These are phyloP conservation scores for Antrodiella citrinella DNA, from an alignment of 768 basidiomycete genomes.

Conservation along the genomic window DNA sequence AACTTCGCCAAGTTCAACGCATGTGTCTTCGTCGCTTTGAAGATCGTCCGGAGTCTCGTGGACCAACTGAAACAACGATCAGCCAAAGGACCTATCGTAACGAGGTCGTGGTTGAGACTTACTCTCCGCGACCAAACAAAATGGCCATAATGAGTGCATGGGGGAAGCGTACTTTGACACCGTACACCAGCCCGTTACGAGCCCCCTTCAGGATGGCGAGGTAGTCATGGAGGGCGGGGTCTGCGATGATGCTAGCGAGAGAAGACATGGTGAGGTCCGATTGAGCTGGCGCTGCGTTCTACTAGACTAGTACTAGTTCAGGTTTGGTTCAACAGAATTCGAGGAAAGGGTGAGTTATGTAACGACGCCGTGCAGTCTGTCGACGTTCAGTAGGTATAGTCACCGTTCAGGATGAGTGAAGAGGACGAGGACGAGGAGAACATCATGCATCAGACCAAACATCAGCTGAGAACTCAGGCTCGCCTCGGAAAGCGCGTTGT, in stretches of 20 bases:
- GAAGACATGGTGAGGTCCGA: slow-evolving; percentile 10
- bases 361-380: too few relatives aligned
- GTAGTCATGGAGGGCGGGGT: slow-evolving; percentile 83
- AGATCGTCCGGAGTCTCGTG: slow-evolving; percentile 59
- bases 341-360: too few relatives aligned
- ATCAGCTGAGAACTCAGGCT: too few relatives aligned
- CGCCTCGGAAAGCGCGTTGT: too few relatives aligned
- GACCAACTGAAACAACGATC: slow-evolving; percentile 57
- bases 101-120: too few relatives aligned
- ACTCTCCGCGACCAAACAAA: slow-evolving; percentile 90
- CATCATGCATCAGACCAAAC: too few relatives aligned
- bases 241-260: slow-evolving; percentile 32
- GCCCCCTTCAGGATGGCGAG: slow-evolving; percentile 93
- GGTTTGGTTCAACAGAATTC: too few relatives aligned
- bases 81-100: not conserved
- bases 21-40: slow-evolving; percentile 82
- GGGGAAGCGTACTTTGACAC: slow-evolving; percentile 87
- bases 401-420: too few relatives aligned
- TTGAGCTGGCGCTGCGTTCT: too few relatives aligned
- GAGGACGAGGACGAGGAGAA: too few relatives aligned
- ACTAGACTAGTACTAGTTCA: too few relatives aligned
- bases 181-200: slow-evolving; percentile 84
- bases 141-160: slow-evolving; percentile 97
- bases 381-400: too few relatives aligned
- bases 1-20: slow-evolving; percentile 90